Base-by-base conservation (phyloP, 192 early-diverging fungal species). In the Coemansia sp. region DNA sequence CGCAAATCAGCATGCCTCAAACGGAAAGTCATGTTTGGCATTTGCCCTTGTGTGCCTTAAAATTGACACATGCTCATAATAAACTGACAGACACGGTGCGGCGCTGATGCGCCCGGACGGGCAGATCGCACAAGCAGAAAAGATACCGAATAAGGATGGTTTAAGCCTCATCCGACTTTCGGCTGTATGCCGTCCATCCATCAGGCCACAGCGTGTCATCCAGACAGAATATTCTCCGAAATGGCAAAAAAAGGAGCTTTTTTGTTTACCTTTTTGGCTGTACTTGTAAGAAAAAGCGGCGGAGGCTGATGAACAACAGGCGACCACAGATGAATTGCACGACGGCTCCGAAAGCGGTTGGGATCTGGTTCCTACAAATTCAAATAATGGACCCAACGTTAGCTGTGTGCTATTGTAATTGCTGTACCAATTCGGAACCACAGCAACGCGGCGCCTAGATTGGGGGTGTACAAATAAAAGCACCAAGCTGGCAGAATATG, bases 51-150 rank as follows among this genome's bases (percentile, higher is more conserved):
- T 64, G 58, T 47, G 64, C 16, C 63, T 73, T 58, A 71, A 67
- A 47, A 47, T 69, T 68, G 36, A 60, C 61, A 62, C 72, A 68
- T 66, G 47, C 29, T 52, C 27, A 55, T 38, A 60, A 72, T 72
- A 46, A 55, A 39, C 43, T 4, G 60, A 52, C 57, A 60, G 57
- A 33, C 57, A 36, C 57, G 0, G 57, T 60, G 31, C 57, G 57
- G 57, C 27, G 55, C 29, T 60, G 57, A 60, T 60, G 57, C 57
- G 16, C 57, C 27, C 29, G 57, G 57, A 60, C 57, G 15, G 57
- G 31, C 6, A 34, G 57, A 60, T 22, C 49, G 20, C 20, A 50
- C 49, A 50, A 50, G 49, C 24, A 22, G 20, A 20, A 50, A 20
- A 9, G 49, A 60, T 34, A 16, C 57, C 57, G 57, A 33, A 60